phyloP scores from a whole-genome alignment of 139 green algal genomes.

The Picochlorum costavermella region DNA sequence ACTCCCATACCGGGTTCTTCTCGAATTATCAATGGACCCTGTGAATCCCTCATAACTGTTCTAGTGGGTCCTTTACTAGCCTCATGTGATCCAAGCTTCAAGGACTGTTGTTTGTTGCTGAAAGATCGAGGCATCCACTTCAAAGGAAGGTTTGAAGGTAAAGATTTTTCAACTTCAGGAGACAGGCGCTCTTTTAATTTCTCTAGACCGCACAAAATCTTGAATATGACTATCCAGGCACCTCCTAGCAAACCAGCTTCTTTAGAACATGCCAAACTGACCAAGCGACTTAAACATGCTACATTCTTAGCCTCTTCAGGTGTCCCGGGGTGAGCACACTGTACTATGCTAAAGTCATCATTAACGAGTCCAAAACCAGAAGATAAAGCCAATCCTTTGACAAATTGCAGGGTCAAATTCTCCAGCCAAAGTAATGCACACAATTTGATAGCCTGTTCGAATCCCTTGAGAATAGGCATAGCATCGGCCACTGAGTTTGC shows the following conservation, averaged over 20 bases:
- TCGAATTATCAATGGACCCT: conserved; percentile 2
- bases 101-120: no score
- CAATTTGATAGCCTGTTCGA: conserved; percentile 44
- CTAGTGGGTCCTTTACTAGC: neutral
- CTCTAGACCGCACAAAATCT: conserved; percentile 58
- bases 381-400: conserved; percentile 36
- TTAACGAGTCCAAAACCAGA: conserved; percentile 7
- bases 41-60: neutral
- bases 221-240: conserved; percentile 65
- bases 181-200: conserved; percentile 28
- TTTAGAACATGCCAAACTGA: conserved; percentile 41
- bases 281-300: conserved; percentile 49
- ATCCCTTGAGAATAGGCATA: conserved; percentile 27
- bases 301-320: conserved; percentile 42
- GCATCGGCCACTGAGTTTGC: conserved; percentile 23
- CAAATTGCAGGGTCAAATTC: conserved; percentile 38
- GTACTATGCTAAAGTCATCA: neutral
- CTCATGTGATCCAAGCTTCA: no score
- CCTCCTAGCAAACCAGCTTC: conserved; percentile 60
- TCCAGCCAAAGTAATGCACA: conserved; percentile 57
- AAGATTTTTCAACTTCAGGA: neutral
- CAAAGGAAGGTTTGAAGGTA: neutral
- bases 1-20: conserved; percentile 36
- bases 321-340: neutral
- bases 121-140: neutral